phyloP scores from a whole-genome alignment of 2,329 filamentous ascomycete genomes.

The Colletotrichum kahawae region DNA sequence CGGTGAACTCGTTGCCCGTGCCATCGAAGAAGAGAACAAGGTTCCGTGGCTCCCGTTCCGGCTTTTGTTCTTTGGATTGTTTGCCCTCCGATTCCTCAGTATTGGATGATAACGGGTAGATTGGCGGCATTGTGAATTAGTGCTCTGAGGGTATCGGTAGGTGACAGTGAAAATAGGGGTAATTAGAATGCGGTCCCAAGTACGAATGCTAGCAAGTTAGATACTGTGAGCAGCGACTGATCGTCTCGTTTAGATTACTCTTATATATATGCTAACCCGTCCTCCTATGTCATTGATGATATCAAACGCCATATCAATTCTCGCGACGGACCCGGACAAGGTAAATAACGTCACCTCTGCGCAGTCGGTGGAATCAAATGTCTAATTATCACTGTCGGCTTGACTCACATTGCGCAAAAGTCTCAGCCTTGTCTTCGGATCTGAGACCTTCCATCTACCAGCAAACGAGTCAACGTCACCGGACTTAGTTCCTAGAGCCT shows the following conservation, averaged over 20 bases:
- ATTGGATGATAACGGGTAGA: not conserved
- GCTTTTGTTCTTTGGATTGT: not conserved
- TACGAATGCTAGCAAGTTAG: not conserved
- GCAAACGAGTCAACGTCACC: not conserved
- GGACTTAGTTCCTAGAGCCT: not conserved
- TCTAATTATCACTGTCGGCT: not conserved
- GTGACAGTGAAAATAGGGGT: not conserved
- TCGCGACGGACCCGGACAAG: not conserved
- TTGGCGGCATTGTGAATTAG: not conserved
- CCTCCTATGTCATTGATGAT: not conserved
- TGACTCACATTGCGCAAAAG: not conserved
- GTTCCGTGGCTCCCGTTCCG: constrained; percentile 32
- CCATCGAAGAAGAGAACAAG: constrained; percentile 55
- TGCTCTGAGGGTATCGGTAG: not conserved
- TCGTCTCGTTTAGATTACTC: not conserved
- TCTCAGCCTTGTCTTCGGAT: not conserved
- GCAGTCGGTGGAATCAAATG: not conserved
- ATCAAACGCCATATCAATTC: not conserved
- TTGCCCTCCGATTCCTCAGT: not conserved
- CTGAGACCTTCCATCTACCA: not conserved
- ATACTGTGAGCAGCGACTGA: not conserved
- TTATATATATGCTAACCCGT: not conserved
- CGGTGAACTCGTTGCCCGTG: constrained; percentile 51
- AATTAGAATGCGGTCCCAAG: not conserved
- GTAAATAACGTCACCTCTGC: not conserved